Evolutionary conservation across 495 filamentous ascomycete genomes (phyloP).

Genomic region (Lineolata rhizophorae): DNA sequence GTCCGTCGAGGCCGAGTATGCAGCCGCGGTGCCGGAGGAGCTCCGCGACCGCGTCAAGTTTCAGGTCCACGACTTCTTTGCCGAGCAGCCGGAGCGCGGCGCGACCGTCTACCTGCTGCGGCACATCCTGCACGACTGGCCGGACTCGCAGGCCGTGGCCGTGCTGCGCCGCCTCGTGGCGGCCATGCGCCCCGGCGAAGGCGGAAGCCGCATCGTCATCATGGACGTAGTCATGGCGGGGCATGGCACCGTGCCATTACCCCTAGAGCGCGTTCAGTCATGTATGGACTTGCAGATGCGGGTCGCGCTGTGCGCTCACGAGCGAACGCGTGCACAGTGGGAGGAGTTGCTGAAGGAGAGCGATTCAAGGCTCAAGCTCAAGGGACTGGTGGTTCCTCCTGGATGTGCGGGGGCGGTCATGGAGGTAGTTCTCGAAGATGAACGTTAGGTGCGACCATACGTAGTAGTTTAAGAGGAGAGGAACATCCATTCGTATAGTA

Average conservation of each 20-base stretch:
- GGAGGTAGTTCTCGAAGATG: too few species aligned
- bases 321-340: not conserved
- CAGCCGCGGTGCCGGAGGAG: slow-evolving; percentile 17
- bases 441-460: too few species aligned
- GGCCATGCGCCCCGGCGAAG: not conserved
- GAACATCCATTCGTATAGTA: too few species aligned
- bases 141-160: not conserved
- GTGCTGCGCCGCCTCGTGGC: not conserved
- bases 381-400: too few species aligned
- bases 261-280: not conserved
- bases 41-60: slow-evolving; percentile 23
- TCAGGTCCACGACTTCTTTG: slow-evolving; percentile 31
- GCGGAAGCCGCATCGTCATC: not conserved
- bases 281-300: not conserved
- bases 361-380: not conserved
- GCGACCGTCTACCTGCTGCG: slow-evolving; percentile 21
- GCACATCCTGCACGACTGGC: slow-evolving; percentile 7
- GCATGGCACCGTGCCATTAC: not conserved
- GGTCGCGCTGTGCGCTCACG: not conserved
- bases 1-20: slow-evolving; percentile 22
- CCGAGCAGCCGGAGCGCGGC: slow-evolving; percentile 26
- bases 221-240: not conserved
- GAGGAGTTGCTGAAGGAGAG: slow-evolving; percentile 1
- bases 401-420: too few species aligned
- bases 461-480: too few species aligned